Evolutionary conservation across 2,329 filamentous ascomycete genomes (phyloP).

Genomic region (Bipolaris oryzae): DNA sequence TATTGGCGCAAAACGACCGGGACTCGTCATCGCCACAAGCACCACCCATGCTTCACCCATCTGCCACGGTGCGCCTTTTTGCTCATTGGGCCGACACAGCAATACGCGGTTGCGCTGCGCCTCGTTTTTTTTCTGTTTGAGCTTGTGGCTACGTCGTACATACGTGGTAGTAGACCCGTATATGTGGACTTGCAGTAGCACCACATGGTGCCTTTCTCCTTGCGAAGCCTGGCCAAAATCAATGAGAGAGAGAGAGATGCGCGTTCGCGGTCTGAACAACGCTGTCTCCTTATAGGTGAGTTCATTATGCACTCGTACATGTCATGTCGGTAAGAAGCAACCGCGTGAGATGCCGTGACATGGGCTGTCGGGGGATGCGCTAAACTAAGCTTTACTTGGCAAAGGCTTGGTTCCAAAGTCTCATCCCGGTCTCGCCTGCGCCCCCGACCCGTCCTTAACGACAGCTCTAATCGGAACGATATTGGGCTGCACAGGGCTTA

Average conservation of each 20-base stretch:
- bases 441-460: background rate
- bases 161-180: no score
- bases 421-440: background rate
- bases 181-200: background rate
- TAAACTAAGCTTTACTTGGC: conserved; percentile 30
- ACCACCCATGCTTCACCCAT: background rate
- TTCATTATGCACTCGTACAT: background rate
- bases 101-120: background rate
- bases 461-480: background rate
- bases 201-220: background rate
- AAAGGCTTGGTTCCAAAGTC: conserved; percentile 24
- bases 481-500: background rate
- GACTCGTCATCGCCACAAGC: conserved; percentile 20
- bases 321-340: background rate
- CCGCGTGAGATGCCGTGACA: background rate
- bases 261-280: background rate
- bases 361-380: background rate
- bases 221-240: background rate
- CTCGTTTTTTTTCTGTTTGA: background rate
- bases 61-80: background rate
- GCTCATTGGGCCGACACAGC: background rate
- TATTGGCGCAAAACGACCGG: conserved; percentile 17
- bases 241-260: no score
- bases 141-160: no score
- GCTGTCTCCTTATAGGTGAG: background rate